Conservation (phyloP, 1,139 yeast genomes). For the Blastobotrys proliferans region DNA sequence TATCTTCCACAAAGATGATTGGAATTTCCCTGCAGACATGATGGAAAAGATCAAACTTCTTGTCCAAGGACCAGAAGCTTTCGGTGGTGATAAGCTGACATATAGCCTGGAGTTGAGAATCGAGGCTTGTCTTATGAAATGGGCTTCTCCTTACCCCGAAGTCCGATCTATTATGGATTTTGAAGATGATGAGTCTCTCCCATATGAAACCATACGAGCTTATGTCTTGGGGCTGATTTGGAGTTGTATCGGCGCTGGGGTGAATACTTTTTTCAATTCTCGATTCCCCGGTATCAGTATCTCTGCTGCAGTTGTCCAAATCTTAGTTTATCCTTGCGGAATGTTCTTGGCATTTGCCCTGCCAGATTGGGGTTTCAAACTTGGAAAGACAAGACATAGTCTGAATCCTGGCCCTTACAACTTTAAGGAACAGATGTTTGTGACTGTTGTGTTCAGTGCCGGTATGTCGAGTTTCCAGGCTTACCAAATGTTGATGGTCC, state of each 20-base stretch:
- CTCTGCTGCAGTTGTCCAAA: slow-evolving; percentile 47
- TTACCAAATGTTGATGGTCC: slow-evolving; percentile 42
- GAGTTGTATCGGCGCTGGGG: slow-evolving; percentile 50
- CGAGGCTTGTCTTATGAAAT: slow-evolving; percentile 43
- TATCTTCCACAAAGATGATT: slow-evolving; percentile 44
- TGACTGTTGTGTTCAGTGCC: slow-evolving; percentile 44
- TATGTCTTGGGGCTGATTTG: slow-evolving; percentile 52
- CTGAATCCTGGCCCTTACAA: slow-evolving; percentile 62
- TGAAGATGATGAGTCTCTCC: slow-evolving; percentile 20
- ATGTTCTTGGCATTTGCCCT: slow-evolving; percentile 24
- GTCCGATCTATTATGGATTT: slow-evolving; percentile 55
- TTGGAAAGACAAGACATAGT: slow-evolving; percentile 37
- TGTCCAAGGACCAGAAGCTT: slow-evolving; percentile 22
- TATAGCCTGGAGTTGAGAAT: slow-evolving; percentile 8
- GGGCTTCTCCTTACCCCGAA: slow-evolving; percentile 58
- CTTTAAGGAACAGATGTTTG: slow-evolving; percentile 64
- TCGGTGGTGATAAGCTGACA: slow-evolving; percentile 41
- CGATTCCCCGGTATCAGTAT: slow-evolving; percentile 49
- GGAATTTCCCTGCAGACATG: slow-evolving; percentile 45
- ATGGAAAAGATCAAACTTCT: slow-evolving; percentile 32
- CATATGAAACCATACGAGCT: slow-evolving; percentile 53
- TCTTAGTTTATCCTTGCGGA: slow-evolving; percentile 49
- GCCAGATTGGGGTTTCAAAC: slow-evolving; percentile 46
- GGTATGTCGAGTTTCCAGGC: slow-evolving; percentile 12
- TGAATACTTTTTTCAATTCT: slow-evolving; percentile 53